These are phyloP conservation scores for Trypanosoma rangeli DNA, from an alignment of 208 protist genomes.

Conservation along the genomic window DNA sequence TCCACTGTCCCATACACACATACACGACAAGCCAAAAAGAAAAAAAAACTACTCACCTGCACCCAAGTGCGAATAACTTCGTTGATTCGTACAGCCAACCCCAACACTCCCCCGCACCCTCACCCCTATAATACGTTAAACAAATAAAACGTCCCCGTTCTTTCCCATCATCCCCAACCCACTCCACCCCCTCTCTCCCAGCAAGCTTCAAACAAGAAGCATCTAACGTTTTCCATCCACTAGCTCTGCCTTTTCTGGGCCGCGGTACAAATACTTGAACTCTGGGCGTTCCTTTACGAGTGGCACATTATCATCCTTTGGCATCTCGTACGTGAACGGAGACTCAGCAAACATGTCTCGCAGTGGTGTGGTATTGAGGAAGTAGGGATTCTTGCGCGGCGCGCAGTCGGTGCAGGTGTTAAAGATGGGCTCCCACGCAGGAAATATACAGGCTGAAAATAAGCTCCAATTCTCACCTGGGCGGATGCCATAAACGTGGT, in stretches of 20 bases:
- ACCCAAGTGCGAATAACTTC: neutral
- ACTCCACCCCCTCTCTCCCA: neutral
- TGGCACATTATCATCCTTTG: slow-evolving; percentile 55
- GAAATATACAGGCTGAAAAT: slow-evolving; percentile 83
- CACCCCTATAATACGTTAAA: slow-evolving; percentile 12
- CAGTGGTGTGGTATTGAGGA: slow-evolving; percentile 78
- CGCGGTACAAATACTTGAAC: slow-evolving; percentile 78
- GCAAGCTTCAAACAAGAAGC: neutral
- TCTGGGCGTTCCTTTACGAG: slow-evolving; percentile 66
- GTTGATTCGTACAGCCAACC: neutral
- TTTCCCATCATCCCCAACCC: neutral
- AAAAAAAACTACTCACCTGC: slow-evolving; percentile 9
- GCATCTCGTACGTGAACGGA: slow-evolving; percentile 43
- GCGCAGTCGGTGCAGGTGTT: slow-evolving; percentile 80
- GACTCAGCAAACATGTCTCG: slow-evolving; percentile 61
- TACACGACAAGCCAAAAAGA: slow-evolving; percentile 15
- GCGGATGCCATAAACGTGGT: slow-evolving; percentile 88
- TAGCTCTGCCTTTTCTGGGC: slow-evolving; percentile 37
- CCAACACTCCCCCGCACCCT: neutral
- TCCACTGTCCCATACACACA: neutral
- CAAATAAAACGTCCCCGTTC: slow-evolving; percentile 1
- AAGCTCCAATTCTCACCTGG: slow-evolving; percentile 80
- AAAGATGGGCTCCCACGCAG: slow-evolving; percentile 57
- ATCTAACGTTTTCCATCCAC: slow-evolving; percentile 20
- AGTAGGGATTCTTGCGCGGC: slow-evolving; percentile 88